Base-by-base conservation (phyloP, 768 basidiomycete genomes). In the Lentinula sp. region DNA sequence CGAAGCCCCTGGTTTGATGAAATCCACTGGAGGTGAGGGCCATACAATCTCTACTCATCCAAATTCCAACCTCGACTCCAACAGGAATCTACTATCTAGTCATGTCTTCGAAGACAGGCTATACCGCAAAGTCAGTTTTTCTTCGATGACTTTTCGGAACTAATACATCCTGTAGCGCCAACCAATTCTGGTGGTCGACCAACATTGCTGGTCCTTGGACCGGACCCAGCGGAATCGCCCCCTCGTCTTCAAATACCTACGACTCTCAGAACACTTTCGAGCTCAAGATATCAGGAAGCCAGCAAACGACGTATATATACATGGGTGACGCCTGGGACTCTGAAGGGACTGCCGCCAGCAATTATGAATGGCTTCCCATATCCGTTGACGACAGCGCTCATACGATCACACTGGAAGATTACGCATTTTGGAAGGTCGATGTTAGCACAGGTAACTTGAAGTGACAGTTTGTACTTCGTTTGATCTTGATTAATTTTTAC, bases 91-190 rank as follows among this genome's bases (percentile, higher is more conserved):
- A 72, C 45, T 70, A 72, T 53, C 65, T 69, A 43, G 57, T 70
- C 62, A 70, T 70, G 69, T 69, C 66, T 6, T 66, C 70, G 57
- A 70, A 72, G 55, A 72, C 69, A 9, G 68, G 69, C 4, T 70
- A 70, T 56, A 63, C 67, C 35, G 68, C 68, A 7, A 72, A 72
- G 50, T 68, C 68, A 48, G 68, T 68, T 12, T 64, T 67, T 10
- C 63, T 8, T 72, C 68, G 49, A 68, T 66, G 18, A 64, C 67
- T 12, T 65, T 28, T 28, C 28, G 28, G 28, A 65, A 68, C 16
- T 50, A 67, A 20, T 68, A 66, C 66, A 69, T 39, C 67, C 61
- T 68, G 66, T 59, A 66, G 68, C 23, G 67, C 68, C 16, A 63
- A 62, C 63, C 68, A 42, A 46, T 64, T 60, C 42, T 16, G 50